Base-by-base conservation (phyloP, 78 protist species). In the Dictyostelium intermedium region DNA sequence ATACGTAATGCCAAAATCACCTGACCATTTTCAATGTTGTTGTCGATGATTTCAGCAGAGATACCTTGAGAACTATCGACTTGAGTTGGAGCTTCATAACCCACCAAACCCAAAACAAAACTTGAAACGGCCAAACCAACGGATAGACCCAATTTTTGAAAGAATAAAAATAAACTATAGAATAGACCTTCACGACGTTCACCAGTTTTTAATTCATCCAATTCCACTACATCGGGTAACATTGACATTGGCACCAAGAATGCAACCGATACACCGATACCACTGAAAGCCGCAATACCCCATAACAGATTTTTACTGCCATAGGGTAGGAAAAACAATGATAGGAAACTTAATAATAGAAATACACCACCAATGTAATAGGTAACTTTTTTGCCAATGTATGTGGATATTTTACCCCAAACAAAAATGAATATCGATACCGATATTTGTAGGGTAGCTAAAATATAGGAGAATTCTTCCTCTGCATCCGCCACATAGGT, bases 111-210 rank as follows among this genome's bases (percentile, higher is more conserved):
- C 2, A 91, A 41, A 9, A 69, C 89, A 72, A 85, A 91, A 25
- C 70, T 79, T 3, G 84, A 72, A 11, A 81, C 91, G 1, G 95
- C 95, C 0, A 91, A 43, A 34, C 91, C 96, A 37, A 93, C 91
- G 1, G 92, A 83, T 30, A 93, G 18, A 23, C 93, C 96, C 16
- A 93, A 74, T 53, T 93, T 93, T 72, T 93, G 96, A 60, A 93
- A 83, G 43, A 93, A 85, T 37, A 85, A 61, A 43, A 93, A 93
- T 34, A 93, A 53, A 39, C 81, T 43, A 78, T 85, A 93, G 66
- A 93, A 93, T 13, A 93, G 7, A 83, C 96, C 96, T 82, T 93
- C 96, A 50, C 96, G 74, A 82, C 96, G 91, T 25, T 82, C 89
- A 11, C 96, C 96, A 56, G 92, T 93, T 82, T 85, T 85, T 3